Percentiles rank a stretch among this genome's conserved stretches.
phyloP scores from a whole-genome alignment of 192 early-diverging fungal genomes.

The Linnemannia schmuckeri region DNA sequence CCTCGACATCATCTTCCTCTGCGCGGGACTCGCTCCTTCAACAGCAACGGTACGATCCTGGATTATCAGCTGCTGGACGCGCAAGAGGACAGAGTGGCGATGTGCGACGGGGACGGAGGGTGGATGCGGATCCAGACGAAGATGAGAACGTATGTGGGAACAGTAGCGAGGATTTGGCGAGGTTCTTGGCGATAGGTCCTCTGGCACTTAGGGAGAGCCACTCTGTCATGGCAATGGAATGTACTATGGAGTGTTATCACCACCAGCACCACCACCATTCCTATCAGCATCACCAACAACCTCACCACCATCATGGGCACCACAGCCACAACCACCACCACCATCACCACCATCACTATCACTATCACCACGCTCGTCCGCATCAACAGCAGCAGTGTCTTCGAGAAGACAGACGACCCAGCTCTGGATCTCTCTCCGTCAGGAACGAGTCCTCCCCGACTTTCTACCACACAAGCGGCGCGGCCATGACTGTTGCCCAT shows the following conservation, averaged over 20 bases:
- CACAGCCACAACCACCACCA: background rate
- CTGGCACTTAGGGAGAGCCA: slow-evolving; percentile 10
- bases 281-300: slow-evolving; percentile 5
- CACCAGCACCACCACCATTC: background rate
- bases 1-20: background rate
- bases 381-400: background rate
- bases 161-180: background rate
- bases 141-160: background rate
- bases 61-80: background rate
- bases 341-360: background rate
- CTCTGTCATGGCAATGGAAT: background rate
- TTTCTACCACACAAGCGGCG: background rate
- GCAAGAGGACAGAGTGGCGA: background rate
- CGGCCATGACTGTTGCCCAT: background rate
- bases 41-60: slow-evolving; percentile 7
- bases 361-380: background rate
- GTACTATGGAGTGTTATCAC: background rate
- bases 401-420: background rate
- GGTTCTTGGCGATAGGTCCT: background rate
- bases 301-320: slow-evolving; percentile 9
- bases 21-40: background rate
- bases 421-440: background rate
- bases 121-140: background rate
- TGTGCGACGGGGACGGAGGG: background rate
- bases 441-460: background rate